Evolutionary conservation across 164 flowering plant genomes (phyloP), one percentile per base, ranked within the genome.

Genomic region (Buxus sempervirens): DNA sequence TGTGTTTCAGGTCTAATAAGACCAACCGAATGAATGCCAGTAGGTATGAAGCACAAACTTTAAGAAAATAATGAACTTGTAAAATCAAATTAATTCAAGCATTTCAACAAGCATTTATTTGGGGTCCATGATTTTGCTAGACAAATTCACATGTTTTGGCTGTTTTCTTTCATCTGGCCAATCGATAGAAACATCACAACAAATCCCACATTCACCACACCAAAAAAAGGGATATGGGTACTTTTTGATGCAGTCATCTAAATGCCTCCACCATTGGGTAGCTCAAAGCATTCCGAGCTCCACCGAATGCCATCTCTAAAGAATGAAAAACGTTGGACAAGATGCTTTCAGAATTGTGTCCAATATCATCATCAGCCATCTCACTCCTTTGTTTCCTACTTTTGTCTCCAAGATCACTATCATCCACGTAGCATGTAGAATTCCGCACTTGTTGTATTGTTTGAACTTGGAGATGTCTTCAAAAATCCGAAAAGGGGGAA

Each of bases 281-380:
- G 62, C 91, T 90, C 75, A 90, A 58, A 62, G 86, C 88, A 63
- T 75, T 80, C 0, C 91, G 90, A 21, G 77, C 96, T 16, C 96
- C 96, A 7, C 96, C 93, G 73, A 80, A 90, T 0, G 83, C 96
- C 87, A 85, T 85, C 1, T 78, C 76, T 24, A 81, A 90, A 2
- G 91, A 82, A 65, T 74, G 68, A 41, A 73, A 77, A 0, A 54
- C 45, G 58, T 90, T 86, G 2, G 87, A 78, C 25, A 54, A 57
- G 0, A 82, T 58, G 62, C 76, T 32, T 60, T 89, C 94, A 0
- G 90, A 84, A 21, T 73, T 77, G 32, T 65, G 58, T 22, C 94
- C 94, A 20, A 89, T 72, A 53, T 89, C n/a, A n/a, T n/a, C n/a
- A n/a, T n/a, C n/a, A n/a, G 82, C 91, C 91, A 89, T 54, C 83